Percentiles rank a stretch among this genome's conserved stretches.
These are phyloP conservation scores for Coemansia sp. DNA, from an alignment of 192 early-diverging fungal genomes.

Conservation along the genomic window DNA sequence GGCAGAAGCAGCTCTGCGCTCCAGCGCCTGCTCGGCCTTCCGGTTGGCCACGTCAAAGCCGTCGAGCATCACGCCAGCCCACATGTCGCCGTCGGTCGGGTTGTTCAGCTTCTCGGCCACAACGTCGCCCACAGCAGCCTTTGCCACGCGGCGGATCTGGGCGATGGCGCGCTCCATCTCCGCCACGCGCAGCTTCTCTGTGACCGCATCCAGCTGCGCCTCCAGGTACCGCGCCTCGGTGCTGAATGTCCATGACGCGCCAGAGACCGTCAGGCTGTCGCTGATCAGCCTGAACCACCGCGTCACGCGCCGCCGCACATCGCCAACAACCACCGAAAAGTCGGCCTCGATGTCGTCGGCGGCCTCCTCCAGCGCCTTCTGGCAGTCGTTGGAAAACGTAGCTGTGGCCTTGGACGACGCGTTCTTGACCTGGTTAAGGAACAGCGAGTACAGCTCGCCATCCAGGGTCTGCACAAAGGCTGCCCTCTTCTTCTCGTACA, in stretches of 20 bases:
- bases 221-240: slow-evolving; percentile 31
- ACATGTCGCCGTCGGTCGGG: slow-evolving; percentile 62
- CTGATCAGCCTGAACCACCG: slow-evolving; percentile 22
- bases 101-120: slow-evolving; percentile 70
- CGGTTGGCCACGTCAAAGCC: slow-evolving; percentile 58
- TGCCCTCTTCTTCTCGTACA: slow-evolving; percentile 82
- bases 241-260: slow-evolving; percentile 33
- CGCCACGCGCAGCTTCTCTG: slow-evolving; percentile 33
- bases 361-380: slow-evolving; percentile 54
- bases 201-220: slow-evolving; percentile 24
- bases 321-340: slow-evolving; percentile 59
- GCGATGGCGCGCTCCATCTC: slow-evolving; percentile 42
- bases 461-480: slow-evolving; percentile 81
- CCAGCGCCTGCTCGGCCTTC: slow-evolving; percentile 56
- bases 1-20: slow-evolving; percentile 19
- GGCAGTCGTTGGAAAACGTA: slow-evolving; percentile 59
- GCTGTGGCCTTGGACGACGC: slow-evolving; percentile 70
- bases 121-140: slow-evolving; percentile 66
- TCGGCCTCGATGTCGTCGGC: slow-evolving; percentile 6
- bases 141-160: slow-evolving; percentile 19
- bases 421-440: slow-evolving; percentile 86
- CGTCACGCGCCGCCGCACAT: slow-evolving; percentile 19
- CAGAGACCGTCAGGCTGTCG: slow-evolving; percentile 18
- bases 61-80: slow-evolving; percentile 63
- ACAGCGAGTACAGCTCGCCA: slow-evolving; percentile 74